Conservation (phyloP, 2,329 filamentous ascomycete genomes). For the Mycocentrospora acerina region DNA sequence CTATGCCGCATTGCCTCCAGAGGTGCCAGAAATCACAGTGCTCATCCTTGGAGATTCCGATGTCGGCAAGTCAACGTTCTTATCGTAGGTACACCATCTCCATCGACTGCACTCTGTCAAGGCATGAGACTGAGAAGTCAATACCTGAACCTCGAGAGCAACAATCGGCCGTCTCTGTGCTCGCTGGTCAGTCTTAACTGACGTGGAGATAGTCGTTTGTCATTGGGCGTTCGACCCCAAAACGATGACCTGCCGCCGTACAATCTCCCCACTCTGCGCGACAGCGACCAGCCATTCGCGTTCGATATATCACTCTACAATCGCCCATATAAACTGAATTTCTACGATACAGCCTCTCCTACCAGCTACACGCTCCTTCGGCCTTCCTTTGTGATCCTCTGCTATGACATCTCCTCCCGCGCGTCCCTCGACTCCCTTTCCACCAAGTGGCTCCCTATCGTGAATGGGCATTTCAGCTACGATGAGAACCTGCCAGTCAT, state of each 20-base stretch:
- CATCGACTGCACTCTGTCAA: neutral
- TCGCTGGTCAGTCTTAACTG: no score
- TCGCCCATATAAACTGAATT: conserved; percentile 56
- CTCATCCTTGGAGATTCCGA: conserved; percentile 61
- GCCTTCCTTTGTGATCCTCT: conserved; percentile 59
- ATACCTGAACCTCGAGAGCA: conserved; percentile 2
- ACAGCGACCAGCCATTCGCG: conserved; percentile 59
- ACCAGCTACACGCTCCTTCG: conserved; percentile 58
- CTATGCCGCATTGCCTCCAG: conserved; percentile 18
- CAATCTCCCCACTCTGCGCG: conserved; percentile 49
- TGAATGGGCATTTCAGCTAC: conserved; percentile 56
- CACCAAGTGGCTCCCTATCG: conserved; percentile 45
- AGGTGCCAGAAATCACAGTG: conserved; percentile 48
- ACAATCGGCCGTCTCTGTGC: no score
- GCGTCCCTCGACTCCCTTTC: conserved; percentile 52
- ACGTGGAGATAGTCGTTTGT: conserved; percentile 26
- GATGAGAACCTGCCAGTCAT: conserved; percentile 57
- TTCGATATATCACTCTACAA: conserved; percentile 61
- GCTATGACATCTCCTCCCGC: conserved; percentile 60
- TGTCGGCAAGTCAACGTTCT: conserved; percentile 64
- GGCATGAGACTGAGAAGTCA: neutral
- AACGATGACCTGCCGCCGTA: conserved; percentile 34
- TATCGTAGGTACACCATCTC: conserved; percentile 55
- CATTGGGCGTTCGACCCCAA: conserved; percentile 31
- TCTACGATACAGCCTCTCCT: conserved; percentile 59